Conservation (phyloP, 2,329 filamentous ascomycete species). For the Cercospora canescens region DNA sequence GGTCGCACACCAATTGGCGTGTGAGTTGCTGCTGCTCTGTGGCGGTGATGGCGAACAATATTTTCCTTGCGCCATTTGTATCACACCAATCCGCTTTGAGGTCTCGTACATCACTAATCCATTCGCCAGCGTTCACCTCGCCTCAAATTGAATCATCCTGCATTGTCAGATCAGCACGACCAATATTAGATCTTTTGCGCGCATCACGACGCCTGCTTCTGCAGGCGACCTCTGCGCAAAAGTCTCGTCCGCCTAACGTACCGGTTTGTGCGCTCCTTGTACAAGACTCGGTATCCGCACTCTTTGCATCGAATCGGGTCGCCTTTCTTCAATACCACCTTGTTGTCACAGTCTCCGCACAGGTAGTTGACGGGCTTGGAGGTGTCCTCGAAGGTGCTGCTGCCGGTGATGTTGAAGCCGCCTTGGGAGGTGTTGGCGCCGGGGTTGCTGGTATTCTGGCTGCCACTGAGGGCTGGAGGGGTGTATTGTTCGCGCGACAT, state of each 20-base stretch:
- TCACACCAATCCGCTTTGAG: background rate
- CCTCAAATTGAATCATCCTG: slow-evolving; percentile 99
- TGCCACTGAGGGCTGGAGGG: slow-evolving; percentile 58
- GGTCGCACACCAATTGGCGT: too few species aligned
- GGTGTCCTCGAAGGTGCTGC: slow-evolving; percentile 61
- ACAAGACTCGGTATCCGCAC: slow-evolving; percentile 92
- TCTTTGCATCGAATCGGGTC: slow-evolving; percentile 86
- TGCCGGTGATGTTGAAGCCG: slow-evolving; percentile 46
- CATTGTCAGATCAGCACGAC: slow-evolving; percentile 14
- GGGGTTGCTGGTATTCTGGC: slow-evolving; percentile 32
- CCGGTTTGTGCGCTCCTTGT: slow-evolving; percentile 98
- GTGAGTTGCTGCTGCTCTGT: background rate
- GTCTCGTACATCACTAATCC: background rate
- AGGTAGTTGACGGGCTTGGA: slow-evolving; percentile 50
- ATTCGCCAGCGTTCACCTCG: slow-evolving; percentile 58
- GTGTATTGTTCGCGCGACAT: slow-evolving; percentile 73
- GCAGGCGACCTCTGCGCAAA: background rate
- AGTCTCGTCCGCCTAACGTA: slow-evolving; percentile 49
- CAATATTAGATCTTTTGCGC: background rate
- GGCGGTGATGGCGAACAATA: background rate
- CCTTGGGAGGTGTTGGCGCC: slow-evolving; percentile 23
- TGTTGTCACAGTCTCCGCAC: slow-evolving; percentile 82
- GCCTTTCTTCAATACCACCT: slow-evolving; percentile 72
- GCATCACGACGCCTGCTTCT: background rate
- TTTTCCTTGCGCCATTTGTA: background rate